Base-by-base conservation (phyloP, 2,329 filamentous ascomycete genomes). In the Colletotrichum camelliae region DNA sequence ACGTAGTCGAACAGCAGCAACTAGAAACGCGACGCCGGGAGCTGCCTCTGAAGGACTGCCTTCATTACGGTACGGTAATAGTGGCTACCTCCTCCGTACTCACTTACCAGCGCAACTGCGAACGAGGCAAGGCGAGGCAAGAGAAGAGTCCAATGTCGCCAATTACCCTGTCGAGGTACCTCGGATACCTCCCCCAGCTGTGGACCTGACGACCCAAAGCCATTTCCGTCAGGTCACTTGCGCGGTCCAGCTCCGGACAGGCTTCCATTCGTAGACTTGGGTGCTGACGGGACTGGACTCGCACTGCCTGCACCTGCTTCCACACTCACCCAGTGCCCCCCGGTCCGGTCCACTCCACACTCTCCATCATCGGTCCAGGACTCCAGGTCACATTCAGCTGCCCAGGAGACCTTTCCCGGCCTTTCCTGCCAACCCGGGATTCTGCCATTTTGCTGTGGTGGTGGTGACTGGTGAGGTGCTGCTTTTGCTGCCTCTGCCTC, bases 271-370 rank as follows among this genome's bases (percentile, higher is more conserved):
- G 43, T 52, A 52, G 7, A 52, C 43, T 52, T 52, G 43, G 43
- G 43, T 52, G 43, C 43, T 52, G 43, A 52, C 43, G 43, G 43
- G 43, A 62, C n/a, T 62, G 60, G 60, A 15, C 29, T 35, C 55
- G 27, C 27, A 27, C 21, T 27, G 55, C 55, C 55, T 27, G 55
- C 55, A 10, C 55, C 27, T 58, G 55, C 55, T 58, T 58, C 21
- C 55, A 58, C 55, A 27, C 15, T 31, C 55, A 15, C 55, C 55
- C 55, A 24, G n/a, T 24, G 43, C 43, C 43, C 69, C 70, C 72
- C 48, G 57, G 73, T 68, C 70, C 64, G 70, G 21, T 73, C 33
- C 57, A 65, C 73, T 73, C 73, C 73, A 74, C 70, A 73, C 29
- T 61, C 67, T 70, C 58, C 68, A 70, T 70, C 67, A 65, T 71